Conservation (phyloP, 768 basidiomycete genomes). For the Dictyophora rubrovolvata region DNA sequence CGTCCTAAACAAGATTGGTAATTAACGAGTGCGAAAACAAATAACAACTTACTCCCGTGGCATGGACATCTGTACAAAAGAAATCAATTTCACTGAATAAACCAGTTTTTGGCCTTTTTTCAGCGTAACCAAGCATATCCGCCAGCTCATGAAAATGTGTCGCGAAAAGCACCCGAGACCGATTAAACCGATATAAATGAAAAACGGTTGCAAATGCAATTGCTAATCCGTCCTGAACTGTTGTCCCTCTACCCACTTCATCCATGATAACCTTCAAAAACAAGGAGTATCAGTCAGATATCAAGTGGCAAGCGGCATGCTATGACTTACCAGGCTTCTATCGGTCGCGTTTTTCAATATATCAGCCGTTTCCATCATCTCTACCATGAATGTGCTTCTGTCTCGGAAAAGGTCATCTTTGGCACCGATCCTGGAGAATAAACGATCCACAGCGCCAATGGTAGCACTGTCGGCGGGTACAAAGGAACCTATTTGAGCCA, state of each 20-base stretch:
- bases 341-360: constrained; percentile 79
- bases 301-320: not conserved
- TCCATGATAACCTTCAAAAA: constrained; percentile 88
- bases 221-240: constrained; percentile 82
- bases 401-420: constrained; percentile 92
- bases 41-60: constrained; percentile 47
- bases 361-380: constrained; percentile 90
- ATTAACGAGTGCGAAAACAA: not conserved
- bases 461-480: constrained; percentile 79
- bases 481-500: constrained; percentile 89
- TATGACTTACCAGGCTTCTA: constrained; percentile 58
- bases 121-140: constrained; percentile 62
- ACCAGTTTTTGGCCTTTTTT: constrained; percentile 32
- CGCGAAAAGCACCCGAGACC: constrained; percentile 83
- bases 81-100: constrained; percentile 60
- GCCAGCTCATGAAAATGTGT: constrained; percentile 98
- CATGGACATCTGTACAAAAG: constrained; percentile 83
- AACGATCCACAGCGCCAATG: constrained; percentile 79
- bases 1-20: constrained; percentile 37
- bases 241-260: constrained; percentile 96
- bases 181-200: constrained; percentile 61
- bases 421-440: constrained; percentile 93
- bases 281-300: constrained; percentile 1
- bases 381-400: constrained; percentile 96
- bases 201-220: constrained; percentile 89